Percentiles rank a stretch among this genome's conserved stretches.
Evolutionary conservation across 352 stramenopile species (phyloP).

Genomic region (Globisporangium emineosum): DNA sequence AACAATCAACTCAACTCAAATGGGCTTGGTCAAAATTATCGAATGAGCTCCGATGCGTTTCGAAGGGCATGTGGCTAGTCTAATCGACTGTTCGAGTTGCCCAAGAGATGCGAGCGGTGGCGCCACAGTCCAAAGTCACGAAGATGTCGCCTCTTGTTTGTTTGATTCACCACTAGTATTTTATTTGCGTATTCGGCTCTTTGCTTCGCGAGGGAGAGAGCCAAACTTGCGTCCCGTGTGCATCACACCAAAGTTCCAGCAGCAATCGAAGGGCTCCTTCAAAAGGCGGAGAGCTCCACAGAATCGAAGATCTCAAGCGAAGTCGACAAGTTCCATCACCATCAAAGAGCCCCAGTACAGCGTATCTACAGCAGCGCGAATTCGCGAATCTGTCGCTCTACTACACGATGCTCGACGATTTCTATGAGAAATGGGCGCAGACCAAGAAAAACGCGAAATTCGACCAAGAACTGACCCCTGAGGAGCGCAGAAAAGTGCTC

Average conservation of each 20-base stretch:
- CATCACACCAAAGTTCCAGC: no score
- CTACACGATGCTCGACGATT: slow-evolving; percentile 57
- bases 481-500: slow-evolving; percentile 25
- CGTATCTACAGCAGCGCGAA: slow-evolving; percentile 44
- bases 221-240: neutral
- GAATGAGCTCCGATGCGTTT: neutral
- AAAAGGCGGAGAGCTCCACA: no score
- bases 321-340: no score
- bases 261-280: no score
- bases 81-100: no score
- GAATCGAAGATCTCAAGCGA: neutral
- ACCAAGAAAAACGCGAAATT: slow-evolving; percentile 33
- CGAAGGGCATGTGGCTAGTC: no score
- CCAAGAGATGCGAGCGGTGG: no score
- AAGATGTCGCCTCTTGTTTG: neutral
- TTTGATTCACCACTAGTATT: neutral
- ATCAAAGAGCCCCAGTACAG: no score
- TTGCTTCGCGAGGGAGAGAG: neutral
- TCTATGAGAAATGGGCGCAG: slow-evolving; percentile 59
- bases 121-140: no score
- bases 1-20: neutral
- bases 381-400: slow-evolving; percentile 51
- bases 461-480: slow-evolving; percentile 26
- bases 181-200: neutral
- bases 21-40: neutral